Percentiles rank a stretch among this genome's conserved stretches.
phyloP scores from a whole-genome alignment of 768 basidiomycete species.

The Omphalotus guepiniiformis region DNA sequence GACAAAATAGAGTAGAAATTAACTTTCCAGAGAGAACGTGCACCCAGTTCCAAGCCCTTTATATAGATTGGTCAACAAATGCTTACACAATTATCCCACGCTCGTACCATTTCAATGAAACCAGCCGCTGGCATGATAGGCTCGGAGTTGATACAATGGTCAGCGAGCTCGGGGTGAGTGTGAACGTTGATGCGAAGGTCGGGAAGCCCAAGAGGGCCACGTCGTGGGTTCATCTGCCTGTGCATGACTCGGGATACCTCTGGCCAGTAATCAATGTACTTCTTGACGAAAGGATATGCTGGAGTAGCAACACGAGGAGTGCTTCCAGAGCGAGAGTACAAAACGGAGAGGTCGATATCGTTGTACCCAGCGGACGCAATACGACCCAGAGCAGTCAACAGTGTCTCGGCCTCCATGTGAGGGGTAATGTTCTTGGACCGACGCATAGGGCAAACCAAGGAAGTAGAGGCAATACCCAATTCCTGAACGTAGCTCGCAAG shows the following conservation, averaged over 20 bases:
- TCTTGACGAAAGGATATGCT: conserved; percentile 29
- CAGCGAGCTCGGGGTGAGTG: conserved; percentile 30
- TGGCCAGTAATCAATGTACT: conserved; percentile 17
- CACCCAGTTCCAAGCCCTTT: conserved; percentile 26
- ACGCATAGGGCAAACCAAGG: conserved; percentile 22
- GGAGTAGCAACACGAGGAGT: conserved; percentile 20
- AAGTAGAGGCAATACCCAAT: conserved; percentile 13
- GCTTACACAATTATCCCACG: no score
- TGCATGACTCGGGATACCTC: conserved; percentile 7
- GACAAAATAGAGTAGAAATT: conserved; percentile 7
- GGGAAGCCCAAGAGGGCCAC: neutral
- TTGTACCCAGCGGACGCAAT: conserved; percentile 26
- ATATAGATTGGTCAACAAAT: no score
- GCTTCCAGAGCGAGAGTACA: no score
- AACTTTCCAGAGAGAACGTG: conserved; percentile 4
- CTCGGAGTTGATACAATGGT: conserved; percentile 35
- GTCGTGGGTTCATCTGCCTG: neutral
- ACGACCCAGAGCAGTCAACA: conserved; percentile 26
- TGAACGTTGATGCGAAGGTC: conserved; percentile 18
- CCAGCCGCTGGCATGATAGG: conserved; percentile 37
- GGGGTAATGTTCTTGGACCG: conserved; percentile 18
- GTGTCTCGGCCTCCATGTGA: conserved; percentile 18
- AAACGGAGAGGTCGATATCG: conserved; percentile 26
- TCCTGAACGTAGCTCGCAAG: conserved; percentile 28
- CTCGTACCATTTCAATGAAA: conserved; percentile 27